These are phyloP conservation scores for Aspergillus sp. DNA, from an alignment of 2,329 filamentous ascomycete species.

Conservation along the genomic window DNA sequence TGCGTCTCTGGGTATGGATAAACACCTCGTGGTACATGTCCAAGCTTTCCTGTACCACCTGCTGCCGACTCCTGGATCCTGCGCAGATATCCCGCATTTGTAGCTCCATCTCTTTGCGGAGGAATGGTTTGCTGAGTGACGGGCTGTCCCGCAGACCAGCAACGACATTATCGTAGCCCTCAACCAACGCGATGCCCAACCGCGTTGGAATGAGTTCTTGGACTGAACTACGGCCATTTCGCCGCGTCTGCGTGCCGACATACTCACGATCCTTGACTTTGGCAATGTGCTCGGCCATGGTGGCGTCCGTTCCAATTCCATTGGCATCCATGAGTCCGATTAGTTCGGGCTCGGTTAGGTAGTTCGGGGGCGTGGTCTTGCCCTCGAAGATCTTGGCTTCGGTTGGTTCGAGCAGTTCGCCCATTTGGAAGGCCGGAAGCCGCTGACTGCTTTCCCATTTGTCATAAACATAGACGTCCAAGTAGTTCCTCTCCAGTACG, in stretches of 20 bases:
- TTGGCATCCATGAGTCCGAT: slow-evolving; percentile 98
- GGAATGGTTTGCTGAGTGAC: slow-evolving; percentile 87
- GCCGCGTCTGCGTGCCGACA: slow-evolving; percentile 56
- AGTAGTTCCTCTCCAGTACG: slow-evolving; percentile 81
- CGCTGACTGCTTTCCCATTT: slow-evolving; percentile 86
- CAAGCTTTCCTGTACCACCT: slow-evolving; percentile 73
- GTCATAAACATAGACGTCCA: slow-evolving; percentile 93
- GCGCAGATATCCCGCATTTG: slow-evolving; percentile 97
- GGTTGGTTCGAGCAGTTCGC: slow-evolving; percentile 75
- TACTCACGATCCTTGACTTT: slow-evolving; percentile 91
- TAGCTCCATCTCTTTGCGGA: slow-evolving; percentile 95
- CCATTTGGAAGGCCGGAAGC: slow-evolving; percentile 67
- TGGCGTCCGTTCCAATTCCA: slow-evolving; percentile 95
- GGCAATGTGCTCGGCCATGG: slow-evolving; percentile 96
- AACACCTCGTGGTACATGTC: slow-evolving; percentile 82
- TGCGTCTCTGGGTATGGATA: slow-evolving; percentile 65
- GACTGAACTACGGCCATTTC: slow-evolving; percentile 42
- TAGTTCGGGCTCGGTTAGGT: slow-evolving; percentile 88
- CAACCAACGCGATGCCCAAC: slow-evolving; percentile 80
- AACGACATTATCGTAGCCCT: slow-evolving; percentile 91
- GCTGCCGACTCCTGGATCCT: slow-evolving; percentile 62
- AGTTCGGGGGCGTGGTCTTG: slow-evolving; percentile 74
- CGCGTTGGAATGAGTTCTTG: slow-evolving; percentile 90
- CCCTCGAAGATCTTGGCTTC: slow-evolving; percentile 86
- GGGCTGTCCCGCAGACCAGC: slow-evolving; percentile 57